These are phyloP conservation scores for Lasiodiplodia sp. DNA, from an alignment of 2,329 filamentous ascomycete species.

Conservation along the genomic window DNA sequence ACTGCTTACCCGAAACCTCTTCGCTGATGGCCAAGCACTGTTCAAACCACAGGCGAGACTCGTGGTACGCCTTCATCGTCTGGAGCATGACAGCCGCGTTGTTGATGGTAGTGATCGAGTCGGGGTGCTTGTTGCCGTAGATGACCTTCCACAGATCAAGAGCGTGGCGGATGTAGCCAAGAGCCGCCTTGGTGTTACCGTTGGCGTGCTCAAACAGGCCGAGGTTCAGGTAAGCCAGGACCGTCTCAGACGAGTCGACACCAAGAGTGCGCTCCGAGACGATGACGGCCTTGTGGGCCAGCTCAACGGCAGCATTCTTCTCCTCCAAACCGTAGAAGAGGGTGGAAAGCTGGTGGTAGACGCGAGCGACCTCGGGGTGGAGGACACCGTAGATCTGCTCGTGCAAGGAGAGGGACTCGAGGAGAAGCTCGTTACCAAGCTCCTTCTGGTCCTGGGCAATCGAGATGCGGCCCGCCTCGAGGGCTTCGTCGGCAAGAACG, in stretches of 20 bases:
- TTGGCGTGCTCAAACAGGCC: slow-evolving; percentile 92
- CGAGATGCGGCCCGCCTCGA: slow-evolving; percentile 96
- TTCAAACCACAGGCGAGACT: slow-evolving; percentile 97
- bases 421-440: slow-evolving; percentile 89
- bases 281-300: slow-evolving; percentile 95
- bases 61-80: slow-evolving; percentile 90
- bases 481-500: slow-evolving; percentile 88
- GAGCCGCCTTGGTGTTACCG: slow-evolving; percentile 86
- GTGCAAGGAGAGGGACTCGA: slow-evolving; percentile 95
- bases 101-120: slow-evolving; percentile 98
- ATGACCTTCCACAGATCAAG: slow-evolving; percentile 97
- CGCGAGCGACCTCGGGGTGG: slow-evolving; percentile 92
- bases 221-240: slow-evolving; percentile 94
- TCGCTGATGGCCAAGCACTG: slow-evolving; percentile 89
- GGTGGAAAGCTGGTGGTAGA: slow-evolving; percentile 95
- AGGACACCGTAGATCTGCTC: slow-evolving; percentile 99
- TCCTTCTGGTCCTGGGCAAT: slow-evolving; percentile 94
- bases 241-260: slow-evolving; percentile 90
- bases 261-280: slow-evolving; percentile 94
- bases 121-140: slow-evolving; percentile 90
- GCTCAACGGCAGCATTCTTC: slow-evolving; percentile 92
- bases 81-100: slow-evolving; percentile 99
- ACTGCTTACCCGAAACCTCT: slow-evolving; percentile 85
- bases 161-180: slow-evolving; percentile 89
- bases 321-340: slow-evolving; percentile 98